These are phyloP conservation scores for Arctostaphylos glauca DNA, from an alignment of 148 eudicot species.

Conservation along the genomic window DNA sequence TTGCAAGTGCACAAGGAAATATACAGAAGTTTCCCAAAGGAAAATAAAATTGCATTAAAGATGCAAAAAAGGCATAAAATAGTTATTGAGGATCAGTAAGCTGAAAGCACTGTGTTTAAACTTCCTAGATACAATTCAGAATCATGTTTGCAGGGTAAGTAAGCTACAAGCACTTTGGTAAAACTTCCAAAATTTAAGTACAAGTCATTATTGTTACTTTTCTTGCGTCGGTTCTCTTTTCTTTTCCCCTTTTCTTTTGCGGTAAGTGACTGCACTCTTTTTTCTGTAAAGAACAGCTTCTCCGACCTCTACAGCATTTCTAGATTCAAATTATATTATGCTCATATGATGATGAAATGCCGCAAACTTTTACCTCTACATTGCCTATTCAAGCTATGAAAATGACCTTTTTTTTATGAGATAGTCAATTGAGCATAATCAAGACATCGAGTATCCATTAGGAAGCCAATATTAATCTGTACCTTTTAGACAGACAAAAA, in stretches of 20 bases:
- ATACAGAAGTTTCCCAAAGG: neutral
- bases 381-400: neutral
- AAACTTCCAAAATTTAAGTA: neutral
- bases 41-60: neutral
- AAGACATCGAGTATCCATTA: neutral
- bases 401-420: neutral
- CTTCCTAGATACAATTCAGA: neutral
- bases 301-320: neutral
- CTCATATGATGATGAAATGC: neutral
- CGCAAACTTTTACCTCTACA: neutral
- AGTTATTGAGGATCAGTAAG: neutral
- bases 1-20: neutral
- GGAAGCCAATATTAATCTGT: neutral
- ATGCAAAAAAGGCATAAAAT: neutral
- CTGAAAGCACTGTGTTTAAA: neutral
- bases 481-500: neutral
- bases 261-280: neutral
- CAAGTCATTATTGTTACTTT: neutral
- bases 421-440: neutral
- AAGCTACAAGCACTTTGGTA: neutral
- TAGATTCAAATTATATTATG: neutral
- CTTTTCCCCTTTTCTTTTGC: neutral
- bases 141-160: neutral
- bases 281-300: neutral
- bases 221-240: no score